These are phyloP conservation scores for Groenewaldozyma tartarivorans DNA, from an alignment of 805 yeast species.

Conservation along the genomic window DNA sequence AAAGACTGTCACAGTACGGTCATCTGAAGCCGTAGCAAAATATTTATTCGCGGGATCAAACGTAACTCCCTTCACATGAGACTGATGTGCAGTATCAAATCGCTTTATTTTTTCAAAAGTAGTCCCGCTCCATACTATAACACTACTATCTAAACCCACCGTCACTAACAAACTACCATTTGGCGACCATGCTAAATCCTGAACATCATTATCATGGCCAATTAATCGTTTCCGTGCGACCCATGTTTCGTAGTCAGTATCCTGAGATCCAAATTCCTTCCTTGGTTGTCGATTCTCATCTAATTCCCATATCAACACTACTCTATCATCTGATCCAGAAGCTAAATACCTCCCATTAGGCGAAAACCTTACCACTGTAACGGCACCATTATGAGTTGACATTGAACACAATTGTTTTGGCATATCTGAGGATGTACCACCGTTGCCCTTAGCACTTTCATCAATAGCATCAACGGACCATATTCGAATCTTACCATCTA, in stretches of 20 bases:
- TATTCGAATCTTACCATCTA: slow-evolving; percentile 79
- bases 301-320: slow-evolving; percentile 83
- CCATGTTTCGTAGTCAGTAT: slow-evolving; percentile 86
- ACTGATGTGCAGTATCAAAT: slow-evolving; percentile 77
- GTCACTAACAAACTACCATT: slow-evolving; percentile 84
- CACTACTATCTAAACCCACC: slow-evolving; percentile 88
- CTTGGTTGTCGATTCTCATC: slow-evolving; percentile 58
- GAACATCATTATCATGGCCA: slow-evolving; percentile 96
- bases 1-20: slow-evolving; percentile 79
- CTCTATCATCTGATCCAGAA: slow-evolving; percentile 91
- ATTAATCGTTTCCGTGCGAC: slow-evolving; percentile 83
- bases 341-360: slow-evolving; percentile 90
- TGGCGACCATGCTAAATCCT: slow-evolving; percentile 97
- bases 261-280: slow-evolving; percentile 53
- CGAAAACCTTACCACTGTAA: slow-evolving; percentile 84
- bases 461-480: slow-evolving; percentile 85
- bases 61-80: slow-evolving; percentile 92
- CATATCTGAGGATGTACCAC: slow-evolving; percentile 9
- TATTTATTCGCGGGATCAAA: slow-evolving; percentile 98
- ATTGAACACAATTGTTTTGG: slow-evolving; percentile 65
- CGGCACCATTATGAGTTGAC: slow-evolving; percentile 96
- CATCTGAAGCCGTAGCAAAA: slow-evolving; percentile 95
- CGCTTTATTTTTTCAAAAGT: slow-evolving; percentile 85
- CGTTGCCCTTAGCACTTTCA: slow-evolving; percentile 20
- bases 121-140: slow-evolving; percentile 86